phyloP scores from a whole-genome alignment of 2,329 filamentous ascomycete genomes.

The Alternaria triticina region DNA sequence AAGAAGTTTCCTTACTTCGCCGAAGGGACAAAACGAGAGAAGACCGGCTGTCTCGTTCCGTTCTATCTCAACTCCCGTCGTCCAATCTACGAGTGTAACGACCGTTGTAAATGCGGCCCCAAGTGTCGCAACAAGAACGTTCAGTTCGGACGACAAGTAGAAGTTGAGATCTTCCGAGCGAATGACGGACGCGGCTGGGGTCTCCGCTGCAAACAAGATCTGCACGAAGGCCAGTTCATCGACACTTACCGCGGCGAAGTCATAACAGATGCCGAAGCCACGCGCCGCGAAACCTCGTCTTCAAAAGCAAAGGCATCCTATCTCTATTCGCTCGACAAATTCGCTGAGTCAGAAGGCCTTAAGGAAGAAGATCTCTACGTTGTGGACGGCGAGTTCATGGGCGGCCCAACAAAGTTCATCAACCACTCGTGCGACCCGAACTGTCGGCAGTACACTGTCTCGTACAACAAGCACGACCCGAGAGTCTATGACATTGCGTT shows the following conservation, averaged over 20 bases:
- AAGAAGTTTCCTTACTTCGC: conserved; percentile 68
- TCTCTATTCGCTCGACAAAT: conserved; percentile 83
- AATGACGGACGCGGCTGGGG: conserved; percentile 74
- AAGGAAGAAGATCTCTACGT: conserved; percentile 51
- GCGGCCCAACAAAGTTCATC: conserved; percentile 80
- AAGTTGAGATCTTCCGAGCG: conserved; percentile 80
- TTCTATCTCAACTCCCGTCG: conserved; percentile 53
- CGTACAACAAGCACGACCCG: conserved; percentile 77
- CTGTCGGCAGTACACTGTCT: conserved; percentile 77
- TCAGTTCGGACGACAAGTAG: conserved; percentile 72
- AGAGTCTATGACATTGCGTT: conserved; percentile 78
- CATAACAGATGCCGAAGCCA: conserved; percentile 63
- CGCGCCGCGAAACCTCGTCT: conserved; percentile 65
- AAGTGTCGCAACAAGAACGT: conserved; percentile 78
- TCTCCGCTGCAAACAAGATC: conserved; percentile 67
- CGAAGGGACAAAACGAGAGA: conserved; percentile 35
- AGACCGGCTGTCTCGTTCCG: conserved; percentile 39
- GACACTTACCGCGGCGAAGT: conserved; percentile 75
- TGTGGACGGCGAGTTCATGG: conserved; percentile 74
- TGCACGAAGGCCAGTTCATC: conserved; percentile 77
- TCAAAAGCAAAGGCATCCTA: conserved; percentile 74
- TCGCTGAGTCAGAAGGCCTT: conserved; percentile 66
- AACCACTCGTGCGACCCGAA: conserved; percentile 85
- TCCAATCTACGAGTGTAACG: conserved; percentile 81
- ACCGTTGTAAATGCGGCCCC: conserved; percentile 68